Base-by-base conservation (phyloP, 2,329 filamentous ascomycete genomes). In the Elsinoe arachidis region DNA sequence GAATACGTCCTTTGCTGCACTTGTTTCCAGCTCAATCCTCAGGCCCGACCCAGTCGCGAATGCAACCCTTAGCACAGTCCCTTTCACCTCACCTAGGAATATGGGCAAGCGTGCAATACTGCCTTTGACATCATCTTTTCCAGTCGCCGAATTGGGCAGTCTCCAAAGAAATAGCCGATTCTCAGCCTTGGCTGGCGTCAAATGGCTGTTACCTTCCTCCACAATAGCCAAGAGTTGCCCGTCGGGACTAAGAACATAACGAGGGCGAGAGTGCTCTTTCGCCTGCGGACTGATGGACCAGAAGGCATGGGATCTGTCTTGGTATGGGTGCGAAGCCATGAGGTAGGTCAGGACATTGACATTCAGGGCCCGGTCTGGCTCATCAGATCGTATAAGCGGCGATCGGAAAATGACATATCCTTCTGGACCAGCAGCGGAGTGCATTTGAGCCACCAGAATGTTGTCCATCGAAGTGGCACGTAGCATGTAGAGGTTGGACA, bases 101-200 rank as follows among this genome's bases (percentile, higher is more conserved):
- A 56, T 10, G 1, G 54, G 54, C 15, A 56, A 17, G 11, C 54
- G 38, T 10, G 21, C 12, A n/a, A 55, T 19, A 2, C 1, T 52
- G 15, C 6, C n/a, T 9, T 52, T 14, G 47, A 23, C 38, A 30
- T 41, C 34, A 2, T 6, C 23, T 5, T 39, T 10, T 11, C 26
- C 21, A 23, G 19, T 17, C 37, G 4, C n/a, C 21, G 10, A 37
- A 14, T 2, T 2, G 26, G 17, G 43, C 11, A 56, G 2, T 19
- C 23, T 26, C 54, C 54, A 56, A 7, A 37, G 23, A n/a, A 56
- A 56, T 4, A 49, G n/a, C 23, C 54, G 23, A 19, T 46, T 56
- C 15, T 30, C 34, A 9, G 41, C 15, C 12, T 17, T 23, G 11
- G 39, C 43, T 10, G 39, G 38, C 11, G 39, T 38, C 23, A 33